These are phyloP conservation scores for Pseudopithomyces chartarum DNA, from an alignment of 2,329 filamentous ascomycete genomes.

Conservation along the genomic window DNA sequence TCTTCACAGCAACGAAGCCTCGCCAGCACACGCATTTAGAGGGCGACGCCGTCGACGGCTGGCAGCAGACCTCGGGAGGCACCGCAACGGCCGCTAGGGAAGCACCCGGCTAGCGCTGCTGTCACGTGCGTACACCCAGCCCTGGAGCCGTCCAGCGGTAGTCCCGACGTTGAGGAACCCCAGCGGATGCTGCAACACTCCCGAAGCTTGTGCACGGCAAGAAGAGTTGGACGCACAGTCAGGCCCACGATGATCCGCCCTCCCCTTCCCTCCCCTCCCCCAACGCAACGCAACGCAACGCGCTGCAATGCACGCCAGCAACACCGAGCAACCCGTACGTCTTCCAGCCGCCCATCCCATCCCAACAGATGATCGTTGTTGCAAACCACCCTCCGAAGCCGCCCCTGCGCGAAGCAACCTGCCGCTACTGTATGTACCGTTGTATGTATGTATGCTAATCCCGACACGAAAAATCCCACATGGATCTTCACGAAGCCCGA, in stretches of 20 bases:
- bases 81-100: constrained; percentile 3
- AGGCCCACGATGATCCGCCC: too few relatives aligned
- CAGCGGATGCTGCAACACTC: background rate
- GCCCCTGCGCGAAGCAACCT: too few relatives aligned
- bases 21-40: too few relatives aligned
- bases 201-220: background rate
- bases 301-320: too few relatives aligned
- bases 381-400: too few relatives aligned
- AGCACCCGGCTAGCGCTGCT: background rate
- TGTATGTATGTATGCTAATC: too few relatives aligned
- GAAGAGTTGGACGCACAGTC: too few relatives aligned
- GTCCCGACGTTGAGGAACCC: background rate
- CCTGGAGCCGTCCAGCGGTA: background rate
- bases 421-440: too few relatives aligned
- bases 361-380: too few relatives aligned
- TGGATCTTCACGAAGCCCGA: background rate
- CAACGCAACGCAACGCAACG: background rate
- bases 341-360: too few relatives aligned
- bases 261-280: too few relatives aligned
- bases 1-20: background rate
- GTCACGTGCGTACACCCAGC: background rate
- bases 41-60: background rate
- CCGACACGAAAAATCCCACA: background rate
- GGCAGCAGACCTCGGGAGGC: background rate
- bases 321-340: too few relatives aligned